phyloP scores from a whole-genome alignment of 2,329 filamentous ascomycete genomes.

The Pezicula neosporulosa region DNA sequence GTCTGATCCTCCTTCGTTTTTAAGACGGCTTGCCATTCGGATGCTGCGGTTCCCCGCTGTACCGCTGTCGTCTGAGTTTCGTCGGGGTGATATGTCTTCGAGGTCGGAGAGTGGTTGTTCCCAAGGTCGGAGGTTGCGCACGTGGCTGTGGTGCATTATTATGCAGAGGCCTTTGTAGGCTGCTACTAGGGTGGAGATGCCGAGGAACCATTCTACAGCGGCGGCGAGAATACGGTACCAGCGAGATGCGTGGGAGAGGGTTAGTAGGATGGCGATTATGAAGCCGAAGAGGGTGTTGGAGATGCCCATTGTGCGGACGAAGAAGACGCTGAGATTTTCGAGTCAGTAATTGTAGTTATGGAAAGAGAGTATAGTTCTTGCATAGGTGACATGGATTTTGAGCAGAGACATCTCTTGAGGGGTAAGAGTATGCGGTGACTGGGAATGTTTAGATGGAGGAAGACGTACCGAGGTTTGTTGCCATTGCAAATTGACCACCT shows the following conservation, averaged over 20 bases:
- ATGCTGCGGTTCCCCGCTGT: not conserved
- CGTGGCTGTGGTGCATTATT: conserved; percentile 70
- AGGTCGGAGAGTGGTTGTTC: conserved; percentile 38
- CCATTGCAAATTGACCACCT: conserved; percentile 84
- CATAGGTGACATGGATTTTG: no score
- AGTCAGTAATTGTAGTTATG: no score
- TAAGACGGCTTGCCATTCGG: conserved; percentile 6
- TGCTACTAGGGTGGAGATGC: conserved; percentile 68
- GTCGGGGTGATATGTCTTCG: not conserved
- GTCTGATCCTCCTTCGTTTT: conserved; percentile 19
- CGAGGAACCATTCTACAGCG: conserved; percentile 63
- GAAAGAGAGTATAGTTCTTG: no score
- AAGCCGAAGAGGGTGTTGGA: conserved; percentile 55
- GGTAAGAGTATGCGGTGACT: no score
- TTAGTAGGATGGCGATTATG: conserved; percentile 59
- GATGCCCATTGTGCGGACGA: conserved; percentile 65
- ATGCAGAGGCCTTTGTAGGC: conserved; percentile 81
- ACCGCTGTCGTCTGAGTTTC: conserved; percentile 4
- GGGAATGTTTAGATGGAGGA: no score
- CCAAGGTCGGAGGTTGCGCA: conserved; percentile 73
- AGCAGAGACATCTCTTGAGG: no score
- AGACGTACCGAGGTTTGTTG: conserved; percentile 57
- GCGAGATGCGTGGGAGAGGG: conserved; percentile 59
- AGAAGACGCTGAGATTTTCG: conserved; percentile 44
- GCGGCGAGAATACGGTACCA: conserved; percentile 67